These are phyloP conservation scores for Cynara cardunculus DNA, from an alignment of 129 eudicot genomes.

Conservation along the genomic window DNA sequence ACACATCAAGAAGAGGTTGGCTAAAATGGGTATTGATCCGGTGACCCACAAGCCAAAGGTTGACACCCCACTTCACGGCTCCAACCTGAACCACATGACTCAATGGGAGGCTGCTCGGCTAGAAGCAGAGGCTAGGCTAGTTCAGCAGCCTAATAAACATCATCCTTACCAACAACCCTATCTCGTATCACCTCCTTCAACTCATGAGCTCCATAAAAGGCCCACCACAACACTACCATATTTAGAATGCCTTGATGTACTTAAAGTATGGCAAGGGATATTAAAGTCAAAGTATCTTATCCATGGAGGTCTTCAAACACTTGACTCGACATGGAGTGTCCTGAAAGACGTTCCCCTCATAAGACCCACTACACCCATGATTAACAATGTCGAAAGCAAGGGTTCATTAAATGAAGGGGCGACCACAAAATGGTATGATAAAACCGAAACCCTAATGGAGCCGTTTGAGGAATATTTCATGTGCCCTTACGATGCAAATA, in stretches of 20 bases:
- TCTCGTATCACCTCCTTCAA: not conserved
- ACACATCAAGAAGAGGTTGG: conserved; percentile 54
- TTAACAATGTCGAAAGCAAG: not conserved
- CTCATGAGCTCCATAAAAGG: not conserved
- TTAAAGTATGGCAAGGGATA: conserved; percentile 46
- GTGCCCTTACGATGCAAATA: not conserved
- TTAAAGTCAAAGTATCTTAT: conserved; percentile 15
- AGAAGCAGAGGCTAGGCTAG: conserved; percentile 69
- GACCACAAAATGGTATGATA: not conserved
- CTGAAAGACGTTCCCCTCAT: not conserved
- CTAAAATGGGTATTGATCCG: conserved; percentile 66
- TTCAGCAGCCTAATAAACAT: conserved; percentile 30
- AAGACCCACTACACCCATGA: not conserved
- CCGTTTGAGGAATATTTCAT: conserved; percentile 3
- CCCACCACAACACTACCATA: not conserved
- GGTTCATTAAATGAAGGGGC: not conserved
- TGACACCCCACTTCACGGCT: conserved; percentile 24
- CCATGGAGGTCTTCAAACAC: conserved; percentile 25
- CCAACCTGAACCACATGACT: conserved; percentile 69
- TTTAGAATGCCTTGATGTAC: conserved; percentile 40
- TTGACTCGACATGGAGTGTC: not conserved
- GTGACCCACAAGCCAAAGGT: conserved; percentile 53
- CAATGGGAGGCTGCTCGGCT: conserved; percentile 72
- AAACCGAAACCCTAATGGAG: not conserved
- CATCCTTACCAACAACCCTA: not conserved